Evolutionary conservation across 805 yeast genomes (phyloP), one percentile per base, ranked within the genome.

Genomic region (Yamadazyma akitaensis): DNA sequence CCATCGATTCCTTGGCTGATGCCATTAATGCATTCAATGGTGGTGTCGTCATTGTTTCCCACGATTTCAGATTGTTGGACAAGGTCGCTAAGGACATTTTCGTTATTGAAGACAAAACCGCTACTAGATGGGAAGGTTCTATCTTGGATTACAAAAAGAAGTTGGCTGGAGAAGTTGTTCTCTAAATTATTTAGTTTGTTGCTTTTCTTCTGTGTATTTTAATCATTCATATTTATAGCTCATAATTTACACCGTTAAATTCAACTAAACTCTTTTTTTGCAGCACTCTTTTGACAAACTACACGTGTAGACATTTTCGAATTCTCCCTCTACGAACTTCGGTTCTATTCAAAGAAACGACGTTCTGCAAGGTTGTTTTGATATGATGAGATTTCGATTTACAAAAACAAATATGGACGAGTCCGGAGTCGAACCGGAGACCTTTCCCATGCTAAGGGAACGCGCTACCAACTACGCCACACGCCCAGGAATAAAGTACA

Each of bases 31-130:
- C 81, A 28, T 94, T 88, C 79, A 87, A 84, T 65, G 99, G 99
- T 74, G 99, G 99, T 80, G 97, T 92, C 45, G 96, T 90, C 56
- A 96, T 94, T 49, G 99, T 94, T 55, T 90, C 97, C 52, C 99
- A 94, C 81, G 99, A 94, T 76, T 94, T 94, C 92, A 85, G 98
- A 75, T 80, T 94, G 62, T 80, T 94, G 69, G 97, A 92, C 71
- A 91, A 89, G 76, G 88, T 94, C 65, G 99, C 99, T 46, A 88
- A 92, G 76, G 98, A 94, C 64, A 94, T 94, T 67, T 92, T 77
- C 63, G 99, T 94, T 53, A 96, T 95, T 65, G 97, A 94, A 77
- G 72, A 94, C 78, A 87, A 85, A 76, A 88, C 94, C 35, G 96
- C 97, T 51, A 90, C 97, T 49, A 82, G 89, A 80, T 94, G 99